These are phyloP conservation scores for Fraxinus velutina DNA, from an alignment of 305 asterid genomes.

Conservation along the genomic window DNA sequence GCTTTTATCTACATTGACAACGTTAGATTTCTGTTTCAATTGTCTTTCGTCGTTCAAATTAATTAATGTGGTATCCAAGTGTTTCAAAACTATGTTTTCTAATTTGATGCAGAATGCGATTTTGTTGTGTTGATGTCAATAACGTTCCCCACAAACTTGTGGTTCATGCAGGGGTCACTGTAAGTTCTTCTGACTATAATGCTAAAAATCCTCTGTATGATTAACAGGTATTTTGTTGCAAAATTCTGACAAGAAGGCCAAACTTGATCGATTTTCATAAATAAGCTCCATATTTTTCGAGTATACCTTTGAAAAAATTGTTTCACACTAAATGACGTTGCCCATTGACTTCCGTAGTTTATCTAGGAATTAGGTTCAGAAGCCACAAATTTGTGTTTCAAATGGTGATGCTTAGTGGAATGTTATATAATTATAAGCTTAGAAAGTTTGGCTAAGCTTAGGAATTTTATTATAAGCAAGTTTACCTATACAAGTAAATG, in stretches of 20 bases:
- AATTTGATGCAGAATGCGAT: constrained; percentile 53
- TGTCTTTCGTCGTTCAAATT: constrained; percentile 2
- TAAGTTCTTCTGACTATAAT: constrained; percentile 43
- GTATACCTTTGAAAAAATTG: neutral
- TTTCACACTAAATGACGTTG: neutral
- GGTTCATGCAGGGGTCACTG: constrained; percentile 79
- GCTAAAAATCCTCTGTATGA: neutral
- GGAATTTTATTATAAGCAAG: neutral
- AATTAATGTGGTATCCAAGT: neutral
- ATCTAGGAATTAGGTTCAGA: neutral
- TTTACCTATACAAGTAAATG: neutral
- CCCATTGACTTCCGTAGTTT: neutral
- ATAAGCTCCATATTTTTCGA: neutral
- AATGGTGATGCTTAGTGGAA: neutral
- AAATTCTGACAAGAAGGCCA: neutral
- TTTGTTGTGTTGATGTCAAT: constrained; percentile 76
- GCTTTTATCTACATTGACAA: neutral
- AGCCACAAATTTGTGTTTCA: neutral
- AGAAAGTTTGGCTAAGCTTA: neutral
- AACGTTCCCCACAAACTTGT: constrained; percentile 77
- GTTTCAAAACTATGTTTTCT: constrained; percentile 1
- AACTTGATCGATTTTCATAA: neutral
- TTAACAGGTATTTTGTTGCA: neutral
- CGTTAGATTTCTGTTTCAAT: neutral
- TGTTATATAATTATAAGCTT: neutral